Conservation (phyloP, 805 yeast genomes). For the Candida sakaeoensis region DNA sequence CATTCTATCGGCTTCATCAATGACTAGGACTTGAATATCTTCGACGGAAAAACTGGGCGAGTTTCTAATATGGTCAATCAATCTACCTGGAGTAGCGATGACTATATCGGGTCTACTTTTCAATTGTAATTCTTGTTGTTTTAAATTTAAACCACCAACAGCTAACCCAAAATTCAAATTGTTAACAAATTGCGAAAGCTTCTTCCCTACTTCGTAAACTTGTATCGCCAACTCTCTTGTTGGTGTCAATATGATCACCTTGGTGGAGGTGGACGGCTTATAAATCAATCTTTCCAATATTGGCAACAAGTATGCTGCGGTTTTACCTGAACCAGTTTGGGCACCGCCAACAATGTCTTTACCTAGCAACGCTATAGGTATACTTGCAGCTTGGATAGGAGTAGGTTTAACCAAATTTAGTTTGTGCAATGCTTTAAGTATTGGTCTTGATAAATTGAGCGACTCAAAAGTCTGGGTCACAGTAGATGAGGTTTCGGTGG, state of each 20-base stretch:
- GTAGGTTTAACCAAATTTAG: constrained; percentile 87
- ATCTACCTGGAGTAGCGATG: constrained; percentile 97
- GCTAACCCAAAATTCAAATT: constrained; percentile 88
- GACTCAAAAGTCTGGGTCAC: constrained; percentile 68
- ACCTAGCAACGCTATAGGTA: constrained; percentile 90
- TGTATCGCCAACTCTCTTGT: constrained; percentile 98
- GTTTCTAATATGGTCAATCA: constrained; percentile 93
- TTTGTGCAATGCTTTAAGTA: constrained; percentile 74
- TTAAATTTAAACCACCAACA: constrained; percentile 93
- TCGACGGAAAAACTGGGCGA: constrained; percentile 92
- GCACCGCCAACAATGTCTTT: constrained; percentile 99
- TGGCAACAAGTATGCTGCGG: constrained; percentile 97
- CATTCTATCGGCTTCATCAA: constrained; percentile 99
- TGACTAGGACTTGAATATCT: constrained; percentile 82
- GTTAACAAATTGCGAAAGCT: constrained; percentile 70
- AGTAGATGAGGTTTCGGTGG: constrained; percentile 39
- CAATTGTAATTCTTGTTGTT: constrained; percentile 94
- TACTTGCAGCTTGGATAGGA: constrained; percentile 89
- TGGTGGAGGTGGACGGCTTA: constrained; percentile 85
- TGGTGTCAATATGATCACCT: constrained; percentile 89
- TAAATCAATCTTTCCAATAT: constrained; percentile 87
- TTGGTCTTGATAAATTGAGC: constrained; percentile 83
- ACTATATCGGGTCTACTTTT: constrained; percentile 93
- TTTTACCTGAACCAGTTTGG: constrained; percentile 98
- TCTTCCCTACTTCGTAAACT: constrained; percentile 89